Conservation (phyloP, 768 basidiomycete species). For the Termitomyces sp. region DNA sequence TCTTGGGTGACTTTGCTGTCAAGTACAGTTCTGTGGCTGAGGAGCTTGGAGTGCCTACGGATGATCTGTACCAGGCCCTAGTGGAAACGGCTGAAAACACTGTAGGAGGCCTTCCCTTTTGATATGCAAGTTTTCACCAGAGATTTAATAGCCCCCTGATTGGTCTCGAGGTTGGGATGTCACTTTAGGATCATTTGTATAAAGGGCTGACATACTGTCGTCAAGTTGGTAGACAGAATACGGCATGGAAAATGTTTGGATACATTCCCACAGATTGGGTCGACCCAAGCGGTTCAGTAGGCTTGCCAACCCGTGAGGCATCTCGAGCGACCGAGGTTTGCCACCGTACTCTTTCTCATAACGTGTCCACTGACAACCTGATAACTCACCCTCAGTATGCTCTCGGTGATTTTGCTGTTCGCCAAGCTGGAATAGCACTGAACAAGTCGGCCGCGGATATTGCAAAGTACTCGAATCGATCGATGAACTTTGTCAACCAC, state of each 20-base stretch:
- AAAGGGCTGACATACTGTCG: not conserved
- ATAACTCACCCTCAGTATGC: constrained; percentile 29
- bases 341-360: not conserved
- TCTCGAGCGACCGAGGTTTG: constrained; percentile 41
- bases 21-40: constrained; percentile 34
- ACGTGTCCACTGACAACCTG: not conserved
- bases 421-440: constrained; percentile 40
- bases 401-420: constrained; percentile 46
- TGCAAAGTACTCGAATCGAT: constrained; percentile 39
- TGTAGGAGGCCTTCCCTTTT: constrained; percentile 18
- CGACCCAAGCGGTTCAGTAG: constrained; percentile 41
- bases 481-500: constrained; percentile 47
- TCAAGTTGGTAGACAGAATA: constrained; percentile 43
- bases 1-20: constrained; percentile 45
- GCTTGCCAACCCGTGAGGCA: constrained; percentile 43
- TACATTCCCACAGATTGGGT: constrained; percentile 45
- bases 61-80: constrained; percentile 44
- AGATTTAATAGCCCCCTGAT: constrained; percentile 33
- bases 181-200: not conserved
- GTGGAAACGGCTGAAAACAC: constrained; percentile 49
- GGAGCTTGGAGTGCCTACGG: constrained; percentile 35
- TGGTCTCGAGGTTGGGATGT: constrained; percentile 35
- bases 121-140: not conserved
- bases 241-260: constrained; percentile 44
- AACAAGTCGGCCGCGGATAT: constrained; percentile 32